Evolutionary conservation across 768 basidiomycete species (phyloP).

Genomic region (Lepiota venenata): DNA sequence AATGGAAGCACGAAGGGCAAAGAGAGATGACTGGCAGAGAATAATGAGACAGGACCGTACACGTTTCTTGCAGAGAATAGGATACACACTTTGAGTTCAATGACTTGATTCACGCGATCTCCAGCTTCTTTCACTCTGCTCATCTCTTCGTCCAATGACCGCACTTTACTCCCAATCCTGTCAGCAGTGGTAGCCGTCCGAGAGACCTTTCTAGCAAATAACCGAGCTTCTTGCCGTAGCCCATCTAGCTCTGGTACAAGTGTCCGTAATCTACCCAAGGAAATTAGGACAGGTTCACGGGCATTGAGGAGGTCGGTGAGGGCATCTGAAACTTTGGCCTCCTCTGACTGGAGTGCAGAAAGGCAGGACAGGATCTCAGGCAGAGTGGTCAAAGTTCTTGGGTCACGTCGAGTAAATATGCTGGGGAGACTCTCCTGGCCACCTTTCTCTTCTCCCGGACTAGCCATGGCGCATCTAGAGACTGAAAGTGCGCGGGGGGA

Average conservation of each 20-base stretch:
- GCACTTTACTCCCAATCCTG: slow-evolving; percentile 88
- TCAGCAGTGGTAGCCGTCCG: slow-evolving; percentile 79
- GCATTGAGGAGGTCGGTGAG: slow-evolving; percentile 70
- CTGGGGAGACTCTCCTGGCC: background rate
- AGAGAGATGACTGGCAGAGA: slow-evolving; percentile 32
- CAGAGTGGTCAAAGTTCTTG: slow-evolving; percentile 52
- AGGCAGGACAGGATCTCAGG: slow-evolving; percentile 73
- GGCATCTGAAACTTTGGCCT: slow-evolving; percentile 70
- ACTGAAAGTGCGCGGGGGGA: background rate
- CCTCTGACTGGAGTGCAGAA: slow-evolving; percentile 72
- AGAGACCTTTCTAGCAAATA: slow-evolving; percentile 57
- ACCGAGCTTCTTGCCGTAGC: slow-evolving; percentile 53
- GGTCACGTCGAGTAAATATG: slow-evolving; percentile 22
- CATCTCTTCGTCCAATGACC: slow-evolving; percentile 91
- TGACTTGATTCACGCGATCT: slow-evolving; percentile 90
- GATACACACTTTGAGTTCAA: slow-evolving; percentile 82
- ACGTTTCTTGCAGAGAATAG: background rate
- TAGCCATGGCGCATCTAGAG: slow-evolving; percentile 4
- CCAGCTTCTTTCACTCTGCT: slow-evolving; percentile 81
- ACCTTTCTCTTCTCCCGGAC: background rate
- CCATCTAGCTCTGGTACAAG: slow-evolving; percentile 62
- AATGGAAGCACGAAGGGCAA: slow-evolving; percentile 66
- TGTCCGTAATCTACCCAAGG: slow-evolving; percentile 58
- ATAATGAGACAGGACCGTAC: slow-evolving; percentile 6
- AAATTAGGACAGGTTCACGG: slow-evolving; percentile 58